These are phyloP conservation scores for Colletotrichum tropicicola DNA, from an alignment of 2,329 filamentous ascomycete species.

Conservation along the genomic window DNA sequence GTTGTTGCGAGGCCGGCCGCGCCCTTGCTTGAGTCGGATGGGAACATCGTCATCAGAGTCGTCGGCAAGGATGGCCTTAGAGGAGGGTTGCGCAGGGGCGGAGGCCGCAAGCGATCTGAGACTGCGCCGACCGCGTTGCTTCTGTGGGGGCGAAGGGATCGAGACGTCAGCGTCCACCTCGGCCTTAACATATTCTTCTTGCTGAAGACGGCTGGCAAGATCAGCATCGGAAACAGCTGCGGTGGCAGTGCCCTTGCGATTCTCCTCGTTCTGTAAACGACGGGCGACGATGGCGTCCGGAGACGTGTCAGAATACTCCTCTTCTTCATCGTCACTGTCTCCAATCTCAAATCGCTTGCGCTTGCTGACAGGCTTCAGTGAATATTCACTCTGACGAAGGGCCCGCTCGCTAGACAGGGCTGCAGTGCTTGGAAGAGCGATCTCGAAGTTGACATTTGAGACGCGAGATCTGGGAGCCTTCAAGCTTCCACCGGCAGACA, in stretches of 20 bases:
- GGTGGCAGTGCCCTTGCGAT: conserved; percentile 24
- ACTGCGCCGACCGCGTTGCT: background rate
- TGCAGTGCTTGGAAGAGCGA: conserved; percentile 41
- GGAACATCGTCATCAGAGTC: conserved; percentile 11
- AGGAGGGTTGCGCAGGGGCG: background rate
- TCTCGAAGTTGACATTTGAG: conserved; percentile 42
- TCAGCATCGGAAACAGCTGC: conserved; percentile 36
- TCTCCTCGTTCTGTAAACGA: conserved; percentile 45
- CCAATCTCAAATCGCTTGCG: conserved; percentile 54
- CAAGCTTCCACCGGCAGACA: conserved; percentile 30
- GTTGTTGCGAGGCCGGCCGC: conserved; percentile 40
- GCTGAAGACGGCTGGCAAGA: conserved; percentile 44
- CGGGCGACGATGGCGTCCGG: conserved; percentile 43
- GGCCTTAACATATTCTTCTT: conserved; percentile 40
- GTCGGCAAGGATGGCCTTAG: conserved; percentile 9
- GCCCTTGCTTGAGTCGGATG: conserved; percentile 27
- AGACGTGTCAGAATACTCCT: conserved; percentile 36
- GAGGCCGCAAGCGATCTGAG: background rate
- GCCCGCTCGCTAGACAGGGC: conserved; percentile 52
- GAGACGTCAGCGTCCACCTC: background rate
- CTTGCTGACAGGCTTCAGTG: conserved; percentile 50
- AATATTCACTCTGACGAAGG: conserved; percentile 58
- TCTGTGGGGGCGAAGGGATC: background rate
- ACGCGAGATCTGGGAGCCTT: conserved; percentile 29
- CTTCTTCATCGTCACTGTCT: conserved; percentile 52